Evolutionary conservation across 2,329 filamentous ascomycete species (phyloP).

Genomic region (Colletotrichum zoysiae): DNA sequence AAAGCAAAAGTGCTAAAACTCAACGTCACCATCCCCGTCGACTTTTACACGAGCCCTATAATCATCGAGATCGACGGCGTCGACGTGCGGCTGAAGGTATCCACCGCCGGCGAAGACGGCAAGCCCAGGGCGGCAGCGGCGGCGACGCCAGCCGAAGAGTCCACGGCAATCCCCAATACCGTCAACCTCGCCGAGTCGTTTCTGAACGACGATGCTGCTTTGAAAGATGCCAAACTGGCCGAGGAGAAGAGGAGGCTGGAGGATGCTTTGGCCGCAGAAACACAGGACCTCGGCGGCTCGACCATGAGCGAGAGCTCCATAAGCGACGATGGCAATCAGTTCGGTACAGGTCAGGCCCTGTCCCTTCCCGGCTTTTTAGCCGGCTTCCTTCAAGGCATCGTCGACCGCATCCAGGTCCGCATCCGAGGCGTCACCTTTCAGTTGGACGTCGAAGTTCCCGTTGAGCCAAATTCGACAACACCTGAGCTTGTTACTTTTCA

Average conservation of each 20-base stretch:
- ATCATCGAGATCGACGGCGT: slow-evolving; percentile 85
- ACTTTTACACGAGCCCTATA: slow-evolving; percentile 89
- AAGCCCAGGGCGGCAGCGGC: slow-evolving; percentile 42
- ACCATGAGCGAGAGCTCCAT: slow-evolving; percentile 69
- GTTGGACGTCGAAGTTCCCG: slow-evolving; percentile 70
- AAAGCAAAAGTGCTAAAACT: slow-evolving; percentile 82
- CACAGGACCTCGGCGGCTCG: slow-evolving; percentile 72
- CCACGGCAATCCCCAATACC: slow-evolving; percentile 71
- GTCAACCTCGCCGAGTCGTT: slow-evolving; percentile 83
- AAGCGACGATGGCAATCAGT: slow-evolving; percentile 69
- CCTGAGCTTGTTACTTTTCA: slow-evolving; percentile 73
- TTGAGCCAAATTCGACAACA: slow-evolving; percentile 59
- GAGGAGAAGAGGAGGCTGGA: slow-evolving; percentile 75
- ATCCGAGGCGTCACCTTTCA: slow-evolving; percentile 76
- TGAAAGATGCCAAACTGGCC: slow-evolving; percentile 72
- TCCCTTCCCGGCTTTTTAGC: slow-evolving; percentile 78
- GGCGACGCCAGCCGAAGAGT: slow-evolving; percentile 45
- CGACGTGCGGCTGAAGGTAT: slow-evolving; percentile 74
- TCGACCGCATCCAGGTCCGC: slow-evolving; percentile 76
- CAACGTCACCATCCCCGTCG: slow-evolving; percentile 85
- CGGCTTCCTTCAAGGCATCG: slow-evolving; percentile 78
- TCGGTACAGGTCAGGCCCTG: slow-evolving; percentile 79
- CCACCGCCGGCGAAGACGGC: slow-evolving; percentile 50
- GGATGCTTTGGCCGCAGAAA: slow-evolving; percentile 74
- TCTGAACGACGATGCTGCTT: slow-evolving; percentile 54